A percentile compares a stretch with the other conserved stretches of the same genome.
Evolutionary conservation across 306 rosid species (phyloP).

Genomic region (Abrus pulchellus): DNA sequence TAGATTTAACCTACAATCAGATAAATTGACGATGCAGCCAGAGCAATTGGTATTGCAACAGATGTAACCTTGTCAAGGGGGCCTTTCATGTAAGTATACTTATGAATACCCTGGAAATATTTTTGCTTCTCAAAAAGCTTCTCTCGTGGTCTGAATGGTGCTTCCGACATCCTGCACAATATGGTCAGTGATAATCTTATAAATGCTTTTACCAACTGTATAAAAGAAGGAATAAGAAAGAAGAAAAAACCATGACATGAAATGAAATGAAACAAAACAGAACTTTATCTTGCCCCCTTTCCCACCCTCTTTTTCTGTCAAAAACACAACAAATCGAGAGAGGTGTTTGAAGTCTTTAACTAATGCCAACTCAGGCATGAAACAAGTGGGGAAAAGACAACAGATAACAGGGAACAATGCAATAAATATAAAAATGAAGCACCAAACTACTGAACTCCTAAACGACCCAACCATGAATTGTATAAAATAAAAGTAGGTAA

Average conservation of each 20-base stretch:
- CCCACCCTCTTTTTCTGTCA: neutral
- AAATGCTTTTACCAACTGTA: conserved; percentile 4
- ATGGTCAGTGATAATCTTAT: neutral
- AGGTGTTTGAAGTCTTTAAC: conserved; percentile 4
- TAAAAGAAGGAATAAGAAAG: neutral
- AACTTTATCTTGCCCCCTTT: neutral
- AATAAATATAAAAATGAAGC: neutral
- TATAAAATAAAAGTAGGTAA: neutral
- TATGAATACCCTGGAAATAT: conserved; percentile 69
- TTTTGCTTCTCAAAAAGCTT: conserved; percentile 80
- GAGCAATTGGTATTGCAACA: conserved; percentile 86
- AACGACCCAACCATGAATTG: neutral
- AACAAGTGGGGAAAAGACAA: neutral
- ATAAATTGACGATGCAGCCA: conserved; percentile 74
- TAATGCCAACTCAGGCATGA: neutral
- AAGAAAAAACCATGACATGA: neutral
- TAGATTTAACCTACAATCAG: conserved; percentile 73
- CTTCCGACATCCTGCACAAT: conserved; percentile 76
- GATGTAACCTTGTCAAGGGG: conserved; percentile 86
- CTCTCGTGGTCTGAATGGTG: conserved; percentile 90
- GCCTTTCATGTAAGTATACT: conserved; percentile 84
- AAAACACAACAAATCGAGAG: neutral
- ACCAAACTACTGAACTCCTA: neutral
- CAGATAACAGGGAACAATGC: neutral
- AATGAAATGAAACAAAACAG: conserved; percentile 32